These are phyloP conservation scores for Russula compacta DNA, from an alignment of 768 basidiomycete species.

Conservation along the genomic window DNA sequence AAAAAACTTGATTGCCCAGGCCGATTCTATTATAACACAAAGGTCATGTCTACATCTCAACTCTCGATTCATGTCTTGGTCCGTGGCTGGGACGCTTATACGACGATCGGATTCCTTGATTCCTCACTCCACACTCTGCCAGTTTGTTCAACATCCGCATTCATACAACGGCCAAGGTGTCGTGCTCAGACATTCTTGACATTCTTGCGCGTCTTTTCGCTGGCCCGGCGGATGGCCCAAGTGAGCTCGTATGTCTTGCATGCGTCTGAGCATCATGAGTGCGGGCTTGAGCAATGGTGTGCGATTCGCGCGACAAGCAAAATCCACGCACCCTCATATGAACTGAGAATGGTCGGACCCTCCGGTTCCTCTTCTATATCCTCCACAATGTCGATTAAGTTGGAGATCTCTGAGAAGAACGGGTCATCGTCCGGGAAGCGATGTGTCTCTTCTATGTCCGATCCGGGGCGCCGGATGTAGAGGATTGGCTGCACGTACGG, in stretches of 20 bases:
- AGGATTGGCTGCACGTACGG: constrained; percentile 91
- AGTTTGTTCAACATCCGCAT: not conserved
- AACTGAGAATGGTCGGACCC: constrained; percentile 67
- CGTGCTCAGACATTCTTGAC: constrained; percentile 15
- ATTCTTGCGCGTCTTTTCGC: constrained; percentile 49
- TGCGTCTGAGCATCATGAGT: constrained; percentile 45
- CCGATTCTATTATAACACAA: not conserved
- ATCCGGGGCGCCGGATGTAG: constrained; percentile 76
- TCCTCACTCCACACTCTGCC: not conserved
- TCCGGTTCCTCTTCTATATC: constrained; percentile 84
- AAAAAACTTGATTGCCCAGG: not conserved
- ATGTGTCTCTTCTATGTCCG: constrained; percentile 61
- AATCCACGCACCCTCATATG: constrained; percentile 61
- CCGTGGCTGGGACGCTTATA: not conserved
- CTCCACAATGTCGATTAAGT: constrained; percentile 83
- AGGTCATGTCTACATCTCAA: not conserved
- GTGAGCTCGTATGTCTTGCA: constrained; percentile 85
- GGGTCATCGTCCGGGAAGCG: constrained; percentile 80
- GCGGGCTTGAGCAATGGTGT: not conserved
- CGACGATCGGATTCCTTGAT: not conserved
- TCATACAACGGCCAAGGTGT: not conserved
- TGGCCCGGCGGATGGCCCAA: constrained; percentile 83
- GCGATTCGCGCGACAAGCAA: not conserved
- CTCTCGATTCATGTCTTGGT: not conserved
- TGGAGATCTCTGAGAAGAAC: constrained; percentile 89